phyloP scores from a whole-genome alignment of 2,329 filamentous ascomycete genomes.

The Ascosphaera pollenicola region DNA sequence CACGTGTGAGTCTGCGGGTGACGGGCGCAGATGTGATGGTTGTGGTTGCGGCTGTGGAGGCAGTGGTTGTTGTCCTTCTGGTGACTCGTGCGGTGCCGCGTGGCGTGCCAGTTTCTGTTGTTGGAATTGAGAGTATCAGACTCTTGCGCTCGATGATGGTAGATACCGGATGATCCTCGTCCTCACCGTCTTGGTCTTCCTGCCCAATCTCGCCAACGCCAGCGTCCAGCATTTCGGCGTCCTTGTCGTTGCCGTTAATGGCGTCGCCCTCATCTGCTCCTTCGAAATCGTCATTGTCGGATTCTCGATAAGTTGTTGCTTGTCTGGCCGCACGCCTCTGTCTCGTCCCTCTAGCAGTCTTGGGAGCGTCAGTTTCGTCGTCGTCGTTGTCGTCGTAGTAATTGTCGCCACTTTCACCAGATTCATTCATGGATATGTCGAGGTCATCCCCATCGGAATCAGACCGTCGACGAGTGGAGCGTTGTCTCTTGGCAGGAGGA shows the following conservation, averaged over 20 bases:
- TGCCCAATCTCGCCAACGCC: constrained; percentile 2
- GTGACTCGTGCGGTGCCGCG: constrained; percentile 5
- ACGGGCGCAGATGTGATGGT: constrained; percentile 5
- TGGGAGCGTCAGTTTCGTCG: constrained; percentile 19
- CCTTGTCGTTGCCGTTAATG: constrained; percentile 8
- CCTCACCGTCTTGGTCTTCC: not conserved
- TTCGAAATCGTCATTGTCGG: constrained; percentile 15
- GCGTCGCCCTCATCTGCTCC: constrained; percentile 10
- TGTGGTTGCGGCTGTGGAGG: constrained; percentile 5
- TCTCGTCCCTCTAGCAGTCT: constrained; percentile 34
- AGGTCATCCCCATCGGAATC: constrained; percentile 24
- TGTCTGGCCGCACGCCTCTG: constrained; percentile 34
- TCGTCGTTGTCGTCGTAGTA: constrained; percentile 21
- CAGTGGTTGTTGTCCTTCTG: constrained; percentile 7
- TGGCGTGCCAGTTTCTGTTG: constrained; percentile 4
- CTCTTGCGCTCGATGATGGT: constrained; percentile 5
- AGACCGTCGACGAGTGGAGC: constrained; percentile 3
- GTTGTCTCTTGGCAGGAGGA: constrained; percentile 14
- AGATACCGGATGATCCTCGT: constrained; percentile 4
- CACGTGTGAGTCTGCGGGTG: constrained; percentile 33
- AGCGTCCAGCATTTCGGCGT: constrained; percentile 9
- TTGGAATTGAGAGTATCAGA: not conserved
- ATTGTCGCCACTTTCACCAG: constrained; percentile 22
- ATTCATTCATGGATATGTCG: constrained; percentile 12
- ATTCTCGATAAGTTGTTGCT: constrained; percentile 34